Conservation (phyloP, 345 rosid genomes). For the Kandelia obovata region DNA sequence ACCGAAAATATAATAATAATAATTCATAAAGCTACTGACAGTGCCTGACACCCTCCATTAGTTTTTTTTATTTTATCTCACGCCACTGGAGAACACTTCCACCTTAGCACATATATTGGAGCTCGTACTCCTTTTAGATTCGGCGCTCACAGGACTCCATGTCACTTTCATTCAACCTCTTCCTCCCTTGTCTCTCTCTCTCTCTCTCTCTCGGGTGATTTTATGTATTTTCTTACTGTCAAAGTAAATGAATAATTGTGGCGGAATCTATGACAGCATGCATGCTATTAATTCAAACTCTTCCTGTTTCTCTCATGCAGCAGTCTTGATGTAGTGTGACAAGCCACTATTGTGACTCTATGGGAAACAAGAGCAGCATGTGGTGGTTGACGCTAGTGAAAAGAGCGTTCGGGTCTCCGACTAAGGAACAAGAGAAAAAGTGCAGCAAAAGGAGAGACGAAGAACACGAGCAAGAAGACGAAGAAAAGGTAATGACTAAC, state of each 20-base stretch:
- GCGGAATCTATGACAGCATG: background rate
- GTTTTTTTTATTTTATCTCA: background rate
- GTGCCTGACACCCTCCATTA: constrained; percentile 15
- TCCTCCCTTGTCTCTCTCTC: background rate
- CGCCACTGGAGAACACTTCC: constrained; percentile 21
- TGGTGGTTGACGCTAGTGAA: constrained; percentile 25
- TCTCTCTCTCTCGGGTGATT: background rate
- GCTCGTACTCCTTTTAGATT: constrained; percentile 21
- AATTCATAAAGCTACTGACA: background rate
- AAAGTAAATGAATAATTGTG: background rate
- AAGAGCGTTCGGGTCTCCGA: constrained; percentile 28
- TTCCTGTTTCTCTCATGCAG: background rate
- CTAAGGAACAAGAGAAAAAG: constrained; percentile 33
- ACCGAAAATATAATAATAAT: too few relatives aligned
- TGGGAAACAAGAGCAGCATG: constrained; percentile 21
- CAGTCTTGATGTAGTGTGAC: background rate
- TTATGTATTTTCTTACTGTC: background rate
- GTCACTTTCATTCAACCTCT: background rate
- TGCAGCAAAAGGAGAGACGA: constrained; percentile 34
- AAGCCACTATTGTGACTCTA: background rate
- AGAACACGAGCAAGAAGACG: constrained; percentile 32
- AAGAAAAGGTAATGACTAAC: constrained; percentile 20
- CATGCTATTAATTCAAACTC: background rate
- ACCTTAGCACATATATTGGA: constrained; percentile 20
- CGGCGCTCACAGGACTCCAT: constrained; percentile 18